These are phyloP conservation scores for Coemansia erecta DNA, from an alignment of 192 early-diverging fungal genomes.

Conservation along the genomic window DNA sequence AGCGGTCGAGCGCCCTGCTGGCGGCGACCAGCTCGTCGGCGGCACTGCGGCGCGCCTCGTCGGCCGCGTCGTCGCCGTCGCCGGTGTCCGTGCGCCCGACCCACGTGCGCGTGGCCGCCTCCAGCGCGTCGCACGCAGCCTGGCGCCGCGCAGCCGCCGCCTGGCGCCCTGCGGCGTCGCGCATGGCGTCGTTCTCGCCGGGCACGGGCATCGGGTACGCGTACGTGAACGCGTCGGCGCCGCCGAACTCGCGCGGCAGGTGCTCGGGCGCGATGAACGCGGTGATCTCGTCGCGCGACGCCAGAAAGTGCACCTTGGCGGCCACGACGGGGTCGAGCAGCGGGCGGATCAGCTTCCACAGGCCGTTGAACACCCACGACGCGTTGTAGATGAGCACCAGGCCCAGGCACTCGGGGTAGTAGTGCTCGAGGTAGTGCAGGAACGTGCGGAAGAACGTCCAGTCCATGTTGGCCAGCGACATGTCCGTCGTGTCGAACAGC, in stretches of 20 bases:
- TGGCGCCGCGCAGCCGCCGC: slow-evolving; percentile 30
- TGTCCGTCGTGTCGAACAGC: slow-evolving; percentile 79
- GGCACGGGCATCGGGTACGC: slow-evolving; percentile 49
- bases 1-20: slow-evolving; percentile 51
- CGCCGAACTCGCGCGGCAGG: slow-evolving; percentile 63
- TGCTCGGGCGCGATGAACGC: slow-evolving; percentile 61
- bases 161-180: slow-evolving; percentile 39
- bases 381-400: slow-evolving; percentile 79
- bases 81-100: slow-evolving; percentile 3
- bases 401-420: slow-evolving; percentile 90
- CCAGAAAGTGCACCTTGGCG: slow-evolving; percentile 77
- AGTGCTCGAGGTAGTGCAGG: slow-evolving; percentile 76
- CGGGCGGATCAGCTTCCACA: slow-evolving; percentile 82
- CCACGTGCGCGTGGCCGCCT: slow-evolving; percentile 55
- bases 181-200: slow-evolving; percentile 55
- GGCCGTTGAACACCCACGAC: slow-evolving; percentile 82
- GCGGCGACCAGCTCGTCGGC: slow-evolving; percentile 38
- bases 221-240: slow-evolving; percentile 57
- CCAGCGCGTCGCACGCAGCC: slow-evolving; percentile 44
- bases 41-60: neutral
- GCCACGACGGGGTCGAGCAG: slow-evolving; percentile 89
- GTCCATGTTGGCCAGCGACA: slow-evolving; percentile 78
- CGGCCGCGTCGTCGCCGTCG: neutral
- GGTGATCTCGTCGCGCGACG: slow-evolving; percentile 58
- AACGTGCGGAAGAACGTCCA: slow-evolving; percentile 75